Base-by-base conservation (phyloP, 2,329 filamentous ascomycete species). In the Daldinia eschscholtzii region DNA sequence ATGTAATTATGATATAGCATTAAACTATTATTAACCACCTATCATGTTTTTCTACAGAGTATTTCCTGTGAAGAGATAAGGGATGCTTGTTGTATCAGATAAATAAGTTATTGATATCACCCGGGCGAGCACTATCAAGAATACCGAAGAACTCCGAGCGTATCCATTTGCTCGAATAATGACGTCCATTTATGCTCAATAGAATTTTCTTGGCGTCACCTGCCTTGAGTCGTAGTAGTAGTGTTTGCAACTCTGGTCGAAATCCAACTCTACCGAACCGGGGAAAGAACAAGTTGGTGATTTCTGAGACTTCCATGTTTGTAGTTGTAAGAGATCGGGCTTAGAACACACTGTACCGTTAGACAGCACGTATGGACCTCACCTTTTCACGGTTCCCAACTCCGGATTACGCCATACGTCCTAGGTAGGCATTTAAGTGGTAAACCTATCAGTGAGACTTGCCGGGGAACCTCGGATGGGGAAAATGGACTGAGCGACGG, bases 151-250 rank as follows among this genome's bases (percentile, higher is more conserved):
- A 58, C 39, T 13, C 68, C 68, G 65, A 68, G 50, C 1, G 26
- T 61, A n/a, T 33, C 55, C 35, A 55, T 55, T 48, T 18, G 10
- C 44, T 56, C 42, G 20, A 56, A 65, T 44, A 58, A 55, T 63
- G 61, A 60, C 61, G 64, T 65, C 57, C 42, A 59, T 67, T 67
- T 65, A 65, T 65, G 61, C 64, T 67, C 66, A 70, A 68, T 61
- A 48, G 61, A 65, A 37, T 23, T 57, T 2, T 53, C 64, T 70
- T 68, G 64, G 67, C 61, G 44, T 37, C 55, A 42, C 55, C 44
- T 56, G 35, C 57, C 57, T 64, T 35, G 58, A 50, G 61, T 56
- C n/a, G 58, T 48, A 46, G 57, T 65, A 35, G 33, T 20, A 52
- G 53, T 4, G 41, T 26, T 58, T 28, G 39, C 12, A 26, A 41